Evolutionary conservation across 495 filamentous ascomycete species (phyloP).

Genomic region (Halenospora varia): DNA sequence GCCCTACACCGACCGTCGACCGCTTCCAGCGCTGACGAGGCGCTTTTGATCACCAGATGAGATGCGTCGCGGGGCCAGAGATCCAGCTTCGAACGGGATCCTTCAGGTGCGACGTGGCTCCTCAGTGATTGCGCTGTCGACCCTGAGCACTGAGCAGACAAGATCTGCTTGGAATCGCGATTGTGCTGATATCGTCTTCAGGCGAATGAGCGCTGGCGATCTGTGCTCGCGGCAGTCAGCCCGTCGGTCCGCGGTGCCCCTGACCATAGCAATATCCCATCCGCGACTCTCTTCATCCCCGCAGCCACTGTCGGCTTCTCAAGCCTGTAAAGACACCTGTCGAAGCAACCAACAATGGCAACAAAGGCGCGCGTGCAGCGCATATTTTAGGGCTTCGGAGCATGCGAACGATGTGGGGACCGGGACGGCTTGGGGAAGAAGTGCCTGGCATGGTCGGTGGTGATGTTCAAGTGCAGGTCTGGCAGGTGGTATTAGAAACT

Average conservation of each 20-base stretch:
- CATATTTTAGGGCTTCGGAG: background rate
- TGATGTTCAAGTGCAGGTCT: background rate
- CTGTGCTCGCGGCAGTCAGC: background rate
- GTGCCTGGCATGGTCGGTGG: too few relatives aligned
- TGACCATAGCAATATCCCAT: background rate
- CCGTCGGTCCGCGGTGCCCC: constrained; percentile 1
- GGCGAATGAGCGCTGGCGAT: background rate
- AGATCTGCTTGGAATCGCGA: background rate
- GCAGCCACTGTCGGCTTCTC: background rate
- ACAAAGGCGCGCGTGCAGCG: constrained; percentile 1
- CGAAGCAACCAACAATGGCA: background rate
- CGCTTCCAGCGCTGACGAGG: background rate
- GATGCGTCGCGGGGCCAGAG: background rate
- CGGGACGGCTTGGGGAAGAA: too few relatives aligned
- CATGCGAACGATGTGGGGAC: background rate
- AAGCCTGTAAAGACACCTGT: too few relatives aligned
- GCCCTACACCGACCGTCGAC: background rate
- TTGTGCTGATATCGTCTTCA: background rate
- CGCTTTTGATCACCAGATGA: background rate
- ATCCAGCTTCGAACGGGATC: background rate
- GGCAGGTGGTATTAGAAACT: too few relatives aligned
- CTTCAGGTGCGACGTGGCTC: background rate
- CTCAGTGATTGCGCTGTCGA: background rate
- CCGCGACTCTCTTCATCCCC: background rate
- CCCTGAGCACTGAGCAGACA: background rate